Base-by-base conservation (phyloP, 305 asterid genomes). In the Rubia tinctorum region DNA sequence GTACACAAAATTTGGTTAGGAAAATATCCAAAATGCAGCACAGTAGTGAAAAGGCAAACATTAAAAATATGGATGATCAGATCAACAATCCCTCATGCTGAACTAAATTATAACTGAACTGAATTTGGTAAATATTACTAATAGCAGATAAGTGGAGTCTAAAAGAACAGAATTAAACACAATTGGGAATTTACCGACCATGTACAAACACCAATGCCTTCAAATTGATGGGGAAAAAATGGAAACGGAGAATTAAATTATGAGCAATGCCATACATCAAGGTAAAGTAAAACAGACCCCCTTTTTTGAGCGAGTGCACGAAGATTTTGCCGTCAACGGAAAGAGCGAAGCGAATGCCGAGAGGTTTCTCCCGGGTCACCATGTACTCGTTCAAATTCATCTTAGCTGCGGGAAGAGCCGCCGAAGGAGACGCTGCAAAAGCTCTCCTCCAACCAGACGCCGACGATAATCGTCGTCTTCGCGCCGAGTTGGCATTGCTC, bases 321-420 rank as follows among this genome's bases (percentile, higher is more conserved):
- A 90, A 89, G 68, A 95, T 74, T 71, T 85, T 90, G 7, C 99
- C 99, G 39, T 95, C 98, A 59, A 84, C 81, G 9, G 98, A 88
- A n/a, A 92, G 84, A 0, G 97, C 99, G 75, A 92, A 95, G 22
- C 96, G 95, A 71, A 92, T 89, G 40, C 99, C 99, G 27, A 95
- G 91, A 1, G 99, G 99, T 71, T 84, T 94, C 71, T 90, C 91
- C 58, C 92, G 90, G 69, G 88, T 87, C 78, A 94, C 96, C 95
- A 94, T 79, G 76, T 94, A 92, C 81, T 89, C 96, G 64, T 90
- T 91, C 85, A 90, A 77, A 82, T 92, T 92, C 96, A 92, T 89
- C 85, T 88, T 88, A 65, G 84, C 79, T 18, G 83, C 80, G 13
- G 84, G 69, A 23, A 40, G 27, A 10, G 74, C 22, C 25, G 70